Evolutionary conservation across 78 protist species (phyloP), one percentile per base, ranked within the genome.

Genomic region (Dictyostelium capitatum): DNA sequence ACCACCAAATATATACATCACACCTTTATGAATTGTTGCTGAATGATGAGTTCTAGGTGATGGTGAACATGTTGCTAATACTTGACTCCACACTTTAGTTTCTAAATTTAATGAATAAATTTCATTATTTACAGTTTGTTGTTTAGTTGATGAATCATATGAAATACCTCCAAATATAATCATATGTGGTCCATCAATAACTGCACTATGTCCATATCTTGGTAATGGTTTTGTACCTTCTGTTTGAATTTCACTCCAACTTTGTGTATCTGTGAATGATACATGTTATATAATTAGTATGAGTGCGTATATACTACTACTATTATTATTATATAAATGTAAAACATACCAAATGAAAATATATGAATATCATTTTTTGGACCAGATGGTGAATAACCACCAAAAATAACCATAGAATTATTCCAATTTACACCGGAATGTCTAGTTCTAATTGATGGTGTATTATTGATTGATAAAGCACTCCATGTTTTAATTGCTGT

Each of bases 121-220:
- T 51, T 87, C 93, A 50, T 87, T 87, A 7, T 46, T 72, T 15
- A 54, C 80, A 11, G 70, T 62, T 51, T 82, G 79, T 50, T 32
- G 50, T 17, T 77, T 65, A 15, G 83, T 20, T 12, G 30, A 20
- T 15, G 30, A 47, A 14, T 30, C 83, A 54, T 8, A 17, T 51
- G 46, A 64, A 25, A 59, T 74, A 77, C 93, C 93, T 51, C 93
- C 93, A 77, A 87, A 87, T 28, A 87, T 46, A 47, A 87, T 9
- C 93, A 87, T 87, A 19, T 46, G 65, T 15, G 50, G 51, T 12
- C 84, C 79, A 20, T 87, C 93, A 32, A 87, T 50, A 59, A 87
- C 69, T 62, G 93, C 93, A 48, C 64, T 50, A 54, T 87, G 93
- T 64, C 93, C 93, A 50, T n/a, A 74, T 56, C 93, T 54, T 19